phyloP scores from a whole-genome alignment of 768 basidiomycete genomes.

The Termitomyces sp. region DNA sequence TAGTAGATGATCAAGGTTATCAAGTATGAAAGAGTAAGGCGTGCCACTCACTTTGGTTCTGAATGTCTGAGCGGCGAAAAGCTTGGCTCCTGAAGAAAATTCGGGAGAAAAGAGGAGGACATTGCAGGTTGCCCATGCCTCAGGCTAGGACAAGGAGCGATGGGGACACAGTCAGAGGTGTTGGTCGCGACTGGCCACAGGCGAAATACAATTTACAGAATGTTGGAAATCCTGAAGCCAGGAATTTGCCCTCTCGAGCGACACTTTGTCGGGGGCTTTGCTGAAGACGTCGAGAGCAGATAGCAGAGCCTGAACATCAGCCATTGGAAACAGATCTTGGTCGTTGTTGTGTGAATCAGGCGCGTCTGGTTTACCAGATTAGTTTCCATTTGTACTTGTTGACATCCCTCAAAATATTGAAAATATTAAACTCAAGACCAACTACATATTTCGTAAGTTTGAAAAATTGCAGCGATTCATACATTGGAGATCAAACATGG shows the following conservation, averaged over 20 bases:
- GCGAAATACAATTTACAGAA: constrained; percentile 88
- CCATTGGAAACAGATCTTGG: constrained; percentile 41
- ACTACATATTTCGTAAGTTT: too few relatives aligned
- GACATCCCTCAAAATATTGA: constrained; percentile 13
- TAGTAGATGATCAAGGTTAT: constrained; percentile 37
- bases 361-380: constrained; percentile 7
- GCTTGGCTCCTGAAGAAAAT: constrained; percentile 73
- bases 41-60: constrained; percentile 74
- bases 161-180: constrained; percentile 65
- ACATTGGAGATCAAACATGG: neutral
- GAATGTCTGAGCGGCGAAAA: constrained; percentile 97
- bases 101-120: constrained; percentile 81
- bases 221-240: constrained; percentile 99
- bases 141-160: constrained; percentile 73
- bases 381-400: constrained; percentile 34
- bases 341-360: constrained; percentile 15
- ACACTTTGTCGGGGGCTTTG: constrained; percentile 76
- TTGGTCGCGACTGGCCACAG: constrained; percentile 60
- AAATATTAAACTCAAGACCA: too few relatives aligned
- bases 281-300: constrained; percentile 79
- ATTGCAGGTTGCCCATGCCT: constrained; percentile 97
- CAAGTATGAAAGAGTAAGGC: constrained; percentile 14
- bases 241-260: constrained; percentile 83
- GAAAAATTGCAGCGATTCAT: neutral
- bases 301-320: constrained; percentile 67